These are phyloP conservation scores for Coix lacrymajobi DNA, from an alignment of 176 grass and related monocot species.

Conservation along the genomic window DNA sequence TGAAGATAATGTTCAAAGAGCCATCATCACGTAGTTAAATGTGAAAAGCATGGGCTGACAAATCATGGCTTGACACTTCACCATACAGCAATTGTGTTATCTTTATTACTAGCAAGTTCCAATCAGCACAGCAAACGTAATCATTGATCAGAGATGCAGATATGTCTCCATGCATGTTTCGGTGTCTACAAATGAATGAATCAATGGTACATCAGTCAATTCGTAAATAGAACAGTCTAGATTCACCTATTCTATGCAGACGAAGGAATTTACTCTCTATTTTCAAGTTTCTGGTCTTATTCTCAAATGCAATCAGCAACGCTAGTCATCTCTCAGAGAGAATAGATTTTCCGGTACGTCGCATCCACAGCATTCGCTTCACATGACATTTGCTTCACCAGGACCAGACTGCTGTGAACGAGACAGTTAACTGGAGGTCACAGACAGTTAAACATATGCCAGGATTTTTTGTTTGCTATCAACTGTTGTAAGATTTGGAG, in stretches of 20 bases:
- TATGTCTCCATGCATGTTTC: neutral
- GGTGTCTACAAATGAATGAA: neutral
- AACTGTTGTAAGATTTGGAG: neutral
- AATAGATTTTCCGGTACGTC: neutral
- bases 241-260: neutral
- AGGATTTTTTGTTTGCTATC: neutral
- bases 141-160: neutral
- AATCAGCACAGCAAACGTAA: neutral
- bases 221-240: neutral
- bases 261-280: neutral
- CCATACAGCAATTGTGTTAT: neutral
- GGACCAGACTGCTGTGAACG: neutral
- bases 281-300: neutral
- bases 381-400: no score
- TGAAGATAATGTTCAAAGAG: constrained; percentile 9
- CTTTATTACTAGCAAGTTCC: neutral
- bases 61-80: neutral
- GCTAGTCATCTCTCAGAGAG: neutral
- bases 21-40: neutral
- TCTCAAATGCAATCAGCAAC: neutral
- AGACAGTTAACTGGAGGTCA: neutral
- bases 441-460: neutral
- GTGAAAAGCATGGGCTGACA: neutral
- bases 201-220: neutral
- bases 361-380: neutral